A percentile compares a stretch with the other conserved stretches of the same genome.
Evolutionary conservation across 148 eudicot species (phyloP).

Genomic region (Chenopodium album): DNA sequence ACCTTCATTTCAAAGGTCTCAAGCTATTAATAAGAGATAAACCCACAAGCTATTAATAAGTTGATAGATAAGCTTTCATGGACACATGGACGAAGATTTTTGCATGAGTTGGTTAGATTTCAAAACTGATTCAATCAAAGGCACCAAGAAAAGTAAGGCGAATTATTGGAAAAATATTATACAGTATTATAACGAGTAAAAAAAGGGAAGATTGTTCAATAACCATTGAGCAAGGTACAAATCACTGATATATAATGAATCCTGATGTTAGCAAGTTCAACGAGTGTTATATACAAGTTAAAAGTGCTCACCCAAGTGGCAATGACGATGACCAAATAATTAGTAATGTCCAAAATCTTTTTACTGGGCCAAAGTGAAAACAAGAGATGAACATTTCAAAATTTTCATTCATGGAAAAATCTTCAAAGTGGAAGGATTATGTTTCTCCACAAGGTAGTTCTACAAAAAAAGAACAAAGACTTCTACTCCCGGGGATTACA

Average conservation of each 20-base stretch:
- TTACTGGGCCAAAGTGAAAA: neutral
- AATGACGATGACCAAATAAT: neutral
- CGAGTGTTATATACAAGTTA: constrained; percentile 2
- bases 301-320: constrained; percentile 1
- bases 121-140: neutral
- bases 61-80: neutral
- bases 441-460: no score
- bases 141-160: neutral
- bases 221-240: neutral
- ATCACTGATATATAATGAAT: constrained; percentile 1
- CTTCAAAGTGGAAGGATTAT: no score
- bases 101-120: constrained; percentile 6
- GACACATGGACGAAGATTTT: constrained; percentile 9
- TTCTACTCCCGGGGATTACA: no score
- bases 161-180: constrained; percentile 10
- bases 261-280: neutral
- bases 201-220: neutral
- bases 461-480: no score
- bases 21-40: neutral
- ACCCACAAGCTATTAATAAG: neutral
- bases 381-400: no score
- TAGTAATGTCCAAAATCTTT: neutral
- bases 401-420: no score
- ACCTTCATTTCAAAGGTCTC: neutral
- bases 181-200: neutral